A percentile compares a stretch with the other conserved stretches of the same genome.
Evolutionary conservation across 176 grass and related monocot genomes (phyloP).

Genomic region (Eleusine indica): DNA sequence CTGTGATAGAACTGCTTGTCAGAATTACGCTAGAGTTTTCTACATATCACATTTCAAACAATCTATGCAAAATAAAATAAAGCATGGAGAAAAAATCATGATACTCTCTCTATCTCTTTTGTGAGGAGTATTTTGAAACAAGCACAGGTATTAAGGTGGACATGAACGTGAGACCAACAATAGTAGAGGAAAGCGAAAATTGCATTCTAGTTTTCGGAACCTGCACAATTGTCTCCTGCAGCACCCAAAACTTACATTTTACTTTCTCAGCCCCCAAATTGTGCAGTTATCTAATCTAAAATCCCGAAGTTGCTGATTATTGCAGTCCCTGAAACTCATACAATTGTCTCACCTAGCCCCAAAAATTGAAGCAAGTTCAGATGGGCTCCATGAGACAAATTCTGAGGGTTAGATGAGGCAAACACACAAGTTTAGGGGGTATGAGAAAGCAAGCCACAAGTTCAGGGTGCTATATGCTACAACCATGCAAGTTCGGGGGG

Average conservation of each 20-base stretch:
- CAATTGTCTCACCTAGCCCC: background rate
- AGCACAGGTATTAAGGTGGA: background rate
- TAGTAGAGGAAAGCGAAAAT: background rate
- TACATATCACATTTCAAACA: constrained; percentile 22
- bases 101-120: background rate
- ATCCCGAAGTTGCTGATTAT: too few species aligned
- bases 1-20: constrained; percentile 4
- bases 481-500: background rate
- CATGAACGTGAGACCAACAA: background rate
- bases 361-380: background rate
- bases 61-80: constrained; percentile 3
- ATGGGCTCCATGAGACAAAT: background rate
- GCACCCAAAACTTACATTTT: background rate
- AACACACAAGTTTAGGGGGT: background rate
- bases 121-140: background rate
- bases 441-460: background rate
- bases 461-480: background rate
- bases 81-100: background rate
- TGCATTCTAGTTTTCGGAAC: background rate
- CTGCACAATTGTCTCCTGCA: background rate
- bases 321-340: too few species aligned
- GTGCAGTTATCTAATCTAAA: too few species aligned
- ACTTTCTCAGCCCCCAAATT: too few species aligned
- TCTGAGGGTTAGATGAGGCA: background rate
- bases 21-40: background rate